Evolutionary conservation across 768 basidiomycete species (phyloP).

Genomic region (Infundibulicybe gibba): DNA sequence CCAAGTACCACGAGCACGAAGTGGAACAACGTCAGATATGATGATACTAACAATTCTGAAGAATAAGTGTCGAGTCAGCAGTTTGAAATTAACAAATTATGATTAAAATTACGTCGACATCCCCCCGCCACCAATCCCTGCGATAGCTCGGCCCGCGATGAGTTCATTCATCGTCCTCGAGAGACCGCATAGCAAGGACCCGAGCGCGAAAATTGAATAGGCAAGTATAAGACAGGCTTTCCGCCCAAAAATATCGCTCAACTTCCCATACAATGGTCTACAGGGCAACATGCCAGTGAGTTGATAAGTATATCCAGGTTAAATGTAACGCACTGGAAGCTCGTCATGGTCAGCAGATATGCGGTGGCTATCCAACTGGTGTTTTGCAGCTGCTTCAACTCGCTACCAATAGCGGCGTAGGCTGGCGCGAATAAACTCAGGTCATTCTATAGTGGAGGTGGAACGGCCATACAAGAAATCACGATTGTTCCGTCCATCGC

Average conservation of each 20-base stretch:
- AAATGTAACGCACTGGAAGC: conserved; percentile 42
- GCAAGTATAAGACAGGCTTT: conserved; percentile 55
- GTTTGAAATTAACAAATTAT: neutral
- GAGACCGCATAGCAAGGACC: conserved; percentile 50
- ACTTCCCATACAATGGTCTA: conserved; percentile 62
- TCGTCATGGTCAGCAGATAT: conserved; percentile 57
- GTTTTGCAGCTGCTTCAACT: conserved; percentile 58
- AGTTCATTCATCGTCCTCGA: conserved; percentile 52
- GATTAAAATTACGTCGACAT: conserved; percentile 50
- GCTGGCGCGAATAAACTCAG: conserved; percentile 23
- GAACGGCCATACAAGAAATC: conserved; percentile 38
- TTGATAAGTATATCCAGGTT: neutral
- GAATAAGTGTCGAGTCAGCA: neutral
- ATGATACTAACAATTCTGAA: conserved; percentile 58
- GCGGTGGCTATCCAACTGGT: conserved; percentile 67
- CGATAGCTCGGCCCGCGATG: conserved; percentile 48
- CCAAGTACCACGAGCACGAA: conserved; percentile 64
- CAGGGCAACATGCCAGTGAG: neutral
- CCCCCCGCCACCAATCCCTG: conserved; percentile 61
- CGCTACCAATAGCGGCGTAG: conserved; percentile 54
- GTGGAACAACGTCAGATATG: conserved; percentile 61
- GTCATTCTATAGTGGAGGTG: too few relatives aligned
- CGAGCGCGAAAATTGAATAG: conserved; percentile 49
- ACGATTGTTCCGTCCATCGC: conserved; percentile 51
- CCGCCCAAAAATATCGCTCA: conserved; percentile 64